Conservation (phyloP, 83 land plant species). For the Isoetes engelmannii region DNA sequence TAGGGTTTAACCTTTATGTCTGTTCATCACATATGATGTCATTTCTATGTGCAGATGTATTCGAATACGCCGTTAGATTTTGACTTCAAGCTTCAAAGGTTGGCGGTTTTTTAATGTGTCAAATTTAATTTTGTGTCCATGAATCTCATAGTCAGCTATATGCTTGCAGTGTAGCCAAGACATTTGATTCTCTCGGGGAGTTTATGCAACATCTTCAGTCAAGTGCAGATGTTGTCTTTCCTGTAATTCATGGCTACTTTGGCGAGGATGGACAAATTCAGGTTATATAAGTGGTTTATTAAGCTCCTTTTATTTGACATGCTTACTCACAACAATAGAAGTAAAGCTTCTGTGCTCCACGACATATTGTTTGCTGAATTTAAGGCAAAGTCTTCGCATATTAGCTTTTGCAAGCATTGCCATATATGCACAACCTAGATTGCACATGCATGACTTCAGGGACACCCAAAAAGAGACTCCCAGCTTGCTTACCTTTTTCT, state of each 20-base stretch:
- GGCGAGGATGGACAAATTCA: conserved; percentile 88
- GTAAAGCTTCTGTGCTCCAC: no score
- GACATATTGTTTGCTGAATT: not conserved
- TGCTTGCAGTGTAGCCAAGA: conserved; percentile 54
- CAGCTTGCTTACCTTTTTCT: no score
- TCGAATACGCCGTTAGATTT: conserved; percentile 87
- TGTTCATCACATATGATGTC: not conserved
- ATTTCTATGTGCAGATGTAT: conserved; percentile 43
- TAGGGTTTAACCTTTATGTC: no score
- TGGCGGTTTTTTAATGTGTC: conserved; percentile 4
- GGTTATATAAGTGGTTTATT: conserved; percentile 23
- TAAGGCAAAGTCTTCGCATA: not conserved
- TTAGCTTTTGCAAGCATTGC: no score
- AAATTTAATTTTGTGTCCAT: not conserved
- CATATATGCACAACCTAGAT: no score
- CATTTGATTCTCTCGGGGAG: conserved; percentile 46
- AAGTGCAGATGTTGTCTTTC: conserved; percentile 68
- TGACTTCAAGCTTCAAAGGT: conserved; percentile 87
- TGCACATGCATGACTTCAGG: no score
- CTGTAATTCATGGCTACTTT: conserved; percentile 75
- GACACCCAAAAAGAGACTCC: no score
- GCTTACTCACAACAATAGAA: not conserved
- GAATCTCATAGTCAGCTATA: conserved; percentile 1
- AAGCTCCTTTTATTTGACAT: not conserved
- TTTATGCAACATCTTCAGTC: conserved; percentile 54